phyloP scores from a whole-genome alignment of 2,329 filamentous ascomycete genomes.

The Arachnopeziza araneosa region DNA sequence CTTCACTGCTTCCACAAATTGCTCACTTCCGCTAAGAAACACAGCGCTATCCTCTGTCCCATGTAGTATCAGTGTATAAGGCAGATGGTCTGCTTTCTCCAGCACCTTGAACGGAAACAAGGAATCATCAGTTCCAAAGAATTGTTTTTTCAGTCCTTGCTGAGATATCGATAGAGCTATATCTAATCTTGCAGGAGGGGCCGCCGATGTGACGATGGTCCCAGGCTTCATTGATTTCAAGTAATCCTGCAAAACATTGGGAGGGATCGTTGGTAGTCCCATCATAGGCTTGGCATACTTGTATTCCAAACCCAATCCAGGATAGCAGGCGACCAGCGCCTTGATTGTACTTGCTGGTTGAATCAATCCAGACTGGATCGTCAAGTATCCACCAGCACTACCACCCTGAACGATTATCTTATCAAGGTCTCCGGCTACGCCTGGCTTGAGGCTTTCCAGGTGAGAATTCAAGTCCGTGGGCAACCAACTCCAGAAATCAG shows the following conservation, averaged over 20 bases:
- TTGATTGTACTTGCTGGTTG: constrained; percentile 12
- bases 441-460: constrained; percentile 7
- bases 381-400: constrained; percentile 19
- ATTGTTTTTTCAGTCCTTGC: constrained; percentile 7
- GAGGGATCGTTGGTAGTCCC: constrained; percentile 13
- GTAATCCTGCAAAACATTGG: constrained; percentile 8
- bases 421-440: constrained; percentile 11
- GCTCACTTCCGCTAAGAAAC: constrained; percentile 5
- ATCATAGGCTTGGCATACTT: constrained; percentile 10
- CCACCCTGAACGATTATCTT: constrained; percentile 16
- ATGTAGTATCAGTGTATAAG: constrained; percentile 11
- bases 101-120: constrained; percentile 10
- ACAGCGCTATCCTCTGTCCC: constrained; percentile 12
- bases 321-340: constrained; percentile 17
- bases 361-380: constrained; percentile 16
- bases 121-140: constrained; percentile 14
- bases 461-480: constrained; percentile 14
- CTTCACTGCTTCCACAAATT: constrained; percentile 10
- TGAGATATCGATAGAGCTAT: constrained; percentile 12
- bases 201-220: constrained; percentile 11
- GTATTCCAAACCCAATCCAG: constrained; percentile 14
- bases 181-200: constrained; percentile 11
- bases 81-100: constrained; percentile 6
- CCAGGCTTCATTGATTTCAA: constrained; percentile 8
- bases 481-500: constrained; percentile 45